These are phyloP conservation scores for Lachnum nothofagi DNA, from an alignment of 2,329 filamentous ascomycete genomes.

Conservation along the genomic window DNA sequence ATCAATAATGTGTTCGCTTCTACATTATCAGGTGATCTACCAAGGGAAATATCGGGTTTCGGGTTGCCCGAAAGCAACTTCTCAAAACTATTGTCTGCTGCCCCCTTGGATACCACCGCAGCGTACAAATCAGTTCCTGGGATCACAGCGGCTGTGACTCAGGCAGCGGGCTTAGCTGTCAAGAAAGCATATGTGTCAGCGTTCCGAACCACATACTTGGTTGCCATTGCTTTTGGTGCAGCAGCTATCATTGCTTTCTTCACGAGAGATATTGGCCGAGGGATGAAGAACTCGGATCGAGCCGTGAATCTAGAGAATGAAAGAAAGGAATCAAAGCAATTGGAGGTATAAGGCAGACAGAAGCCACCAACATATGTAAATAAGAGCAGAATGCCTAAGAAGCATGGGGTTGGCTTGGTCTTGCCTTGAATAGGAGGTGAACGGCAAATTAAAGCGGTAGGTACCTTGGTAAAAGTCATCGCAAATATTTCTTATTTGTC, in stretches of 20 bases:
- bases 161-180: slow-evolving; percentile 29
- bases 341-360: too few relatives aligned
- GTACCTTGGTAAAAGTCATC: too few relatives aligned
- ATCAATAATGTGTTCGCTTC: slow-evolving; percentile 30
- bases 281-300: too few relatives aligned
- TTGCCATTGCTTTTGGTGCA: slow-evolving; percentile 35
- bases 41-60: neutral
- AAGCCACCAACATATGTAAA: too few relatives aligned
- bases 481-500: too few relatives aligned
- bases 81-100: neutral
- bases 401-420: too few relatives aligned
- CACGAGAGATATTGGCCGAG: too few relatives aligned
- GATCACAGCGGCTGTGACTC: neutral
- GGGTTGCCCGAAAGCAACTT: neutral
- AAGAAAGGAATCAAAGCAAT: too few relatives aligned
- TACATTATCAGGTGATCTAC: slow-evolving; percentile 27
- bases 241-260: slow-evolving; percentile 31
- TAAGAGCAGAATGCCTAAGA: too few relatives aligned
- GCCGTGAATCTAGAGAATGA: too few relatives aligned
- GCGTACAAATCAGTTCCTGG: slow-evolving; percentile 1
- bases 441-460: too few relatives aligned
- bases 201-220: slow-evolving; percentile 34
- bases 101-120: neutral
- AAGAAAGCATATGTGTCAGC: slow-evolving; percentile 33
- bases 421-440: too few relatives aligned